phyloP scores from a whole-genome alignment of 169 alveolate genomes.

The Sarcocystis neurona region DNA sequence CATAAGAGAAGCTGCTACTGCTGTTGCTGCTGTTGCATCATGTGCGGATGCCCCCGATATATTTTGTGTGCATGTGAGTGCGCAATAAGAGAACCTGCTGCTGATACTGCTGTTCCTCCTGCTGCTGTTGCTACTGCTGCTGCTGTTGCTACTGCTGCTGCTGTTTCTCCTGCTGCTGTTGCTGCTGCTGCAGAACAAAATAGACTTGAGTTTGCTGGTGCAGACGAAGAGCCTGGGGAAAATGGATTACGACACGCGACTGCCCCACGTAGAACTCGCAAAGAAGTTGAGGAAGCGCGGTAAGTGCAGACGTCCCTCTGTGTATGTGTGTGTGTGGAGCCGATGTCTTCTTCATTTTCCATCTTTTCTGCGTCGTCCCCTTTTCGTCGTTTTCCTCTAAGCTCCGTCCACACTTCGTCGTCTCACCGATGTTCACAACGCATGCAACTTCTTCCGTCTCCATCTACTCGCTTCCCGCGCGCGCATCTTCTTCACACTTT shows the following conservation, averaged over 20 bases:
- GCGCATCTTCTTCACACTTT: not conserved
- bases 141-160: not conserved
- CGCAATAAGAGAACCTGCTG: not conserved
- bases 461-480: not conserved
- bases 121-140: too few relatives aligned
- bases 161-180: not conserved
- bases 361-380: not conserved
- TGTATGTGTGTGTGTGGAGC: not conserved
- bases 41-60: too few relatives aligned
- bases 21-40: too few relatives aligned
- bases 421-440: not conserved
- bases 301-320: slow-evolving; percentile 73
- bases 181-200: slow-evolving; percentile 90
- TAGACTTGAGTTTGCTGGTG: slow-evolving; percentile 96
- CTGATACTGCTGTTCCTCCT: not conserved
- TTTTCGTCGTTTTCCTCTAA: not conserved
- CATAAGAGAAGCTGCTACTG: too few relatives aligned
- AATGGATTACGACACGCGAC: slow-evolving; percentile 92
- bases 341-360: not conserved
- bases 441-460: not conserved
- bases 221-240: slow-evolving; percentile 96
- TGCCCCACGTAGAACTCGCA: slow-evolving; percentile 99
- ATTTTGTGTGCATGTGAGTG: too few relatives aligned
- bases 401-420: not conserved
- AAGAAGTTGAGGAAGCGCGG: slow-evolving; percentile 93